Evolutionary conservation across 352 stramenopile genomes (phyloP).

Genomic region (Pythium insidiosum): DNA sequence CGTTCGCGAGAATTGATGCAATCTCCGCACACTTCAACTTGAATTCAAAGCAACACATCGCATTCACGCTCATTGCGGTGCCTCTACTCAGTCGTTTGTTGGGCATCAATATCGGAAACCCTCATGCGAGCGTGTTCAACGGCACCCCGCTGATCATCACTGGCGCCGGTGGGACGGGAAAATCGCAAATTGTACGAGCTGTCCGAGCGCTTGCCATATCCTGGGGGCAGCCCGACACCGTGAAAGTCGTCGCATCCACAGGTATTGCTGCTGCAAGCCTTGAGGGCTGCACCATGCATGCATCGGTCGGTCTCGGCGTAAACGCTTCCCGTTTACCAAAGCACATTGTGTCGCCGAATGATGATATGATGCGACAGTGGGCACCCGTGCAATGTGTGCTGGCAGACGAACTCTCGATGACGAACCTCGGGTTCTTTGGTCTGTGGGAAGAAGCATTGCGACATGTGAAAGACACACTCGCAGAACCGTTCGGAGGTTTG

Average conservation of each 20-base stretch:
- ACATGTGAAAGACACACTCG: constrained; percentile 4
- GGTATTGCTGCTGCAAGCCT: constrained; percentile 12
- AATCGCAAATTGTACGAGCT: constrained; percentile 6
- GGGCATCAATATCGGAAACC: not conserved
- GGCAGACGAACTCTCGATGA: constrained; percentile 14
- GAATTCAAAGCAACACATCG: not conserved
- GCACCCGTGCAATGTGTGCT: constrained; percentile 5
- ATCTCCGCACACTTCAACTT: not conserved
- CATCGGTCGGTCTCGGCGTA: constrained; percentile 3
- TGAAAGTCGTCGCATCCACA: not conserved
- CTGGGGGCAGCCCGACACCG: not conserved
- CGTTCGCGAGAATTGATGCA: not conserved
- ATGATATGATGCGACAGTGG: not conserved
- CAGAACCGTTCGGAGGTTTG: constrained; percentile 1
- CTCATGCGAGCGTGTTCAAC: not conserved
- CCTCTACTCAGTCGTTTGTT: not conserved
- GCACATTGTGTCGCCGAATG: not conserved
- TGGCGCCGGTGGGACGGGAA: constrained; percentile 7
- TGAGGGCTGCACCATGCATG: constrained; percentile 11
- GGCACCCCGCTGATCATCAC: constrained; percentile 3
- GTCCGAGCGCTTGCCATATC: not conserved
- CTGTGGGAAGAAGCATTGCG: constrained; percentile 15
- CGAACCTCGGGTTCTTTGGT: constrained; percentile 10
- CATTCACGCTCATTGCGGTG: not conserved
- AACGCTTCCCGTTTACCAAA: not conserved